phyloP scores from a whole-genome alignment of 495 filamentous ascomycete species.

The Viridothelium virens region DNA sequence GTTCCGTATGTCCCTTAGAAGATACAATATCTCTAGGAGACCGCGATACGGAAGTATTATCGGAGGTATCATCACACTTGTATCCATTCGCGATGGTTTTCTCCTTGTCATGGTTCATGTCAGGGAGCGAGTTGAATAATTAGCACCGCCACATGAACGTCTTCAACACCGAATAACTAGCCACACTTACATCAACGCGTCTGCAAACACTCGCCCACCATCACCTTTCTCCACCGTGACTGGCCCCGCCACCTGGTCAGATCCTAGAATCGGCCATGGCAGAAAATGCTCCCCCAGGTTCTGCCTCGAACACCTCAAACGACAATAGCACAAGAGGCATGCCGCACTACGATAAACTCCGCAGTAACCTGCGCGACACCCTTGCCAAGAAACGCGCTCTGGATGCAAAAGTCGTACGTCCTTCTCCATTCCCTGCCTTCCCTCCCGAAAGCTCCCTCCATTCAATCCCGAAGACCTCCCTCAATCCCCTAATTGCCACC shows the following conservation, averaged over 20 bases:
- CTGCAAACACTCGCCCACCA: neutral
- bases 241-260: too few species aligned
- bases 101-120: neutral
- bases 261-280: slow-evolving; percentile 16
- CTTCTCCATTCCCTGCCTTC: slow-evolving; percentile 13
- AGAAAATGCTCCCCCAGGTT: slow-evolving; percentile 24
- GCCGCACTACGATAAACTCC: slow-evolving; percentile 67
- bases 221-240: neutral
- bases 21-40: neutral
- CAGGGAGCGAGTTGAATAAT: neutral
- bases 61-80: too few species aligned
- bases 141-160: neutral
- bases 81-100: neutral
- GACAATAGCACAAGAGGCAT: slow-evolving; percentile 35
- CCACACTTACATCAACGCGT: neutral
- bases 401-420: slow-evolving; percentile 56
- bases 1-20: neutral
- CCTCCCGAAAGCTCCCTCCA: neutral
- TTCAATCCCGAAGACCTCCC: neutral
- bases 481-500: neutral
- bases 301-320: slow-evolving; percentile 7
- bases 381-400: slow-evolving; percentile 59
- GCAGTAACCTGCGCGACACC: slow-evolving; percentile 59
- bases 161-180: neutral
- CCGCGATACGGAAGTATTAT: neutral